Evolutionary conservation across 805 yeast species (phyloP), one percentile per base, ranked within the genome.

Genomic region (Yamadazyma nakazawae): DNA sequence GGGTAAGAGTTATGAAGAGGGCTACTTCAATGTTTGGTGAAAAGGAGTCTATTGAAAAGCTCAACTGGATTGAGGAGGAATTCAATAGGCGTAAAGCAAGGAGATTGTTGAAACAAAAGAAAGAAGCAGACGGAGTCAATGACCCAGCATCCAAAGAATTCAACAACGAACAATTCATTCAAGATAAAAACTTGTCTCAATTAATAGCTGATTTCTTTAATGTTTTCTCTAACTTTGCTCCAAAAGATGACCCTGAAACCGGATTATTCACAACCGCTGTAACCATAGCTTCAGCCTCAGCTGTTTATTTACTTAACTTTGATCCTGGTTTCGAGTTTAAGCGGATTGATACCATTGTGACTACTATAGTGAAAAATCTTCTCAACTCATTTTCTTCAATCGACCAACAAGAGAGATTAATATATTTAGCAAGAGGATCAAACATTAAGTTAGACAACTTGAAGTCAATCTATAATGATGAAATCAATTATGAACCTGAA

Each of bases 41-140:
- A 9, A 72, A 66, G 0, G 81, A 80, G 6, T 66, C 84, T 10
- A 73, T 68, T 9, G 80, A 76, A 38, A 74, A 72, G 45, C 61
- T 64, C 36, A 69, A 75, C 35, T 92, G 97, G 97, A 75, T 88
- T 31, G 84, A 82, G 32, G 70, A 72, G 2, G 96, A 89, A 61
- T 88, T 86, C 59, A 78, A 73, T 40, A 78, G 74, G 51, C 73
- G 96, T 24, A 80, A 81, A 54, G 77, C 76, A 47, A 81, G 80
- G 57, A 67, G 96, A 45, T 53, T 81, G 34, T 68, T 73, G 43
- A 75, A 78, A 58, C 74, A 68, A 47, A 65, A 66, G 51, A 63
- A 62, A 32, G 68, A 62, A 21, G 46, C n/a, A n/a, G 68, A 62
- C 18, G 46, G n/a, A 17, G 12, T 36, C 3, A 11, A 14, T 11